A percentile compares a stretch with the other conserved stretches of the same genome.
These are phyloP conservation scores for Termitomyces sp. DNA, from an alignment of 768 basidiomycete species.

Conservation along the genomic window DNA sequence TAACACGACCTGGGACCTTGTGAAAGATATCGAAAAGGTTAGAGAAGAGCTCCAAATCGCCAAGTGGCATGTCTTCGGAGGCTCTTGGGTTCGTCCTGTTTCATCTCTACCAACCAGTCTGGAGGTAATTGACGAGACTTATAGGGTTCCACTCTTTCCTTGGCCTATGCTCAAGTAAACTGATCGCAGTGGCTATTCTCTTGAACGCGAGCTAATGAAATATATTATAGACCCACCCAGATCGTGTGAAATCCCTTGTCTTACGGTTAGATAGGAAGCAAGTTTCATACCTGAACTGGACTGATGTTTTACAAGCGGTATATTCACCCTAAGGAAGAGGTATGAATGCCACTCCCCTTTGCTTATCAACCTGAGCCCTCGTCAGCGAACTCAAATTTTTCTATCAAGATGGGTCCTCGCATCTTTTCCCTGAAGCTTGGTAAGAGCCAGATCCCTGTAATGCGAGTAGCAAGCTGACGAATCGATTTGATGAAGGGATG, in stretches of 20 bases:
- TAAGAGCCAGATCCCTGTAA: conserved; percentile 17
- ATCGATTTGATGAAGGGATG: conserved; percentile 53
- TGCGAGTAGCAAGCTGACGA: too few species aligned
- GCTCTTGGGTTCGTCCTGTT: conserved; percentile 70
- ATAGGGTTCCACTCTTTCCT: conserved; percentile 79
- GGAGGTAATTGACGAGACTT: background rate
- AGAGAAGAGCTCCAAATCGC: conserved; percentile 71
- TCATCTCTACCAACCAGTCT: background rate
- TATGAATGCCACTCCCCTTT: conserved; percentile 15
- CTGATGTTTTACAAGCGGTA: conserved; percentile 47
- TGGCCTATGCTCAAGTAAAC: conserved; percentile 79
- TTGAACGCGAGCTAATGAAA: background rate
- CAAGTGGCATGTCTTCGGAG: conserved; percentile 94
- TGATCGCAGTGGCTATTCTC: background rate
- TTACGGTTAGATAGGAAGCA: conserved; percentile 45
- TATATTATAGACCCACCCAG: conserved; percentile 60
- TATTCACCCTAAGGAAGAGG: conserved; percentile 84
- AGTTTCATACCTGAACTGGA: background rate
- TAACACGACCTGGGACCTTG: conserved; percentile 93
- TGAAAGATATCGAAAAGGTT: conserved; percentile 82
- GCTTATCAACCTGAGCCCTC: background rate
- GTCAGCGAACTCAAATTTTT: conserved; percentile 80
- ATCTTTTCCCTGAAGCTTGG: conserved; percentile 88
- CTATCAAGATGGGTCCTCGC: conserved; percentile 82
- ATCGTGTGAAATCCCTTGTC: conserved; percentile 72